phyloP scores from a whole-genome alignment of 2,329 filamentous ascomycete species.

The Fusarium heterosporum region DNA sequence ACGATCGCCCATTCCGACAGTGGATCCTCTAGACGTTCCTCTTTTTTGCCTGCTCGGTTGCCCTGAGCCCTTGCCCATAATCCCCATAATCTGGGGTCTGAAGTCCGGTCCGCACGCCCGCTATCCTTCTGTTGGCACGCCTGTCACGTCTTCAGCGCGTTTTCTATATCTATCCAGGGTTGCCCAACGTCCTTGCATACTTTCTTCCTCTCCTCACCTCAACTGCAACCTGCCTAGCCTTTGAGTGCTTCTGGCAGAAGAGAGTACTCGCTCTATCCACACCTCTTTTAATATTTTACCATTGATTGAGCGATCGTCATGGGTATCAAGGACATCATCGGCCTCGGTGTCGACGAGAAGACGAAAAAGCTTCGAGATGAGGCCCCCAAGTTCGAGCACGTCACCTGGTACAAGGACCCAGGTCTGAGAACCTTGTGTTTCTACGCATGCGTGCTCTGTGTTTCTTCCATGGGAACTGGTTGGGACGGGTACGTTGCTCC shows the following conservation, averaged over 20 bases:
- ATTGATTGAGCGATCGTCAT: conserved; percentile 7
- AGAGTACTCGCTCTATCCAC: not conserved
- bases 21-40: conserved; percentile 6
- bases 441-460: conserved; percentile 27
- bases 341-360: conserved; percentile 27
- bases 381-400: conserved; percentile 64
- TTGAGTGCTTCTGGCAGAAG: not conserved
- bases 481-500: conserved; percentile 53
- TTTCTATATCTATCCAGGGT: conserved; percentile 23
- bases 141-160: conserved; percentile 14
- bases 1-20: conserved; percentile 29
- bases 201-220: not conserved
- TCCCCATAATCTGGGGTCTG: conserved; percentile 28
- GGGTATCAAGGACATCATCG: conserved; percentile 31
- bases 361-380: conserved; percentile 51
- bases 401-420: conserved; percentile 67
- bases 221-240: not conserved
- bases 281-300: not conserved
- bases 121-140: not conserved
- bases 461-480: conserved; percentile 33
- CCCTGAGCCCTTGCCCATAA: conserved; percentile 4
- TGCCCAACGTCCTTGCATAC: not conserved
- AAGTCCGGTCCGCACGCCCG: conserved; percentile 28
- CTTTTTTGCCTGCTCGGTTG: conserved; percentile 23
- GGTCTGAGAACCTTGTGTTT: conserved; percentile 67